Evolutionary conservation across 768 basidiomycete genomes (phyloP).

Genomic region (Cyclocybe aegerita): DNA sequence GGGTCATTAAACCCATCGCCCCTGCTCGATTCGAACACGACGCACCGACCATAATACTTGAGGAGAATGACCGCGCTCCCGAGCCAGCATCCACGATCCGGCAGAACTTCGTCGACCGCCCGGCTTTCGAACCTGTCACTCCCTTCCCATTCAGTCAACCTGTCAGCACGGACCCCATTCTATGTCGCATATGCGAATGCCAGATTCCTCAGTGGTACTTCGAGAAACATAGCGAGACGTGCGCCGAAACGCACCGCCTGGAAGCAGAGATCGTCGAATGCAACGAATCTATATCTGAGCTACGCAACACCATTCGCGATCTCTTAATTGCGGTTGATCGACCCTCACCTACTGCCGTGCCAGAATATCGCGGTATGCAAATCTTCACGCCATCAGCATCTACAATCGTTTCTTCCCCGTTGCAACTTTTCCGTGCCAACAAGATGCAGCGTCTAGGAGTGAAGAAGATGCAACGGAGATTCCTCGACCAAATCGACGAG

Average conservation of each 20-base stretch:
- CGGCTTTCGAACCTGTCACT: conserved; percentile 48
- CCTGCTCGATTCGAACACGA: conserved; percentile 68
- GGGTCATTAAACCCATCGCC: conserved; percentile 87
- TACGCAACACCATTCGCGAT: conserved; percentile 83
- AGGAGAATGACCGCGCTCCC: conserved; percentile 45
- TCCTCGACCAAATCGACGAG: conserved; percentile 87
- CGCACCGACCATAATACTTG: conserved; percentile 59
- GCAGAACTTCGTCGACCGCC: conserved; percentile 31
- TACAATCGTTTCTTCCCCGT: conserved; percentile 69
- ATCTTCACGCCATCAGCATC: conserved; percentile 76
- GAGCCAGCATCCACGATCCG: conserved; percentile 41
- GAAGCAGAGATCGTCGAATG: conserved; percentile 94
- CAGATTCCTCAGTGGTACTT: conserved; percentile 99
- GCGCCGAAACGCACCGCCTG: conserved; percentile 91
- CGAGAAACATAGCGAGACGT: conserved; percentile 99
- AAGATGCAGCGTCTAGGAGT: conserved; percentile 80
- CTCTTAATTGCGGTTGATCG: conserved; percentile 71
- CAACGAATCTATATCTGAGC: conserved; percentile 89
- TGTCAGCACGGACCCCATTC: conserved; percentile 79
- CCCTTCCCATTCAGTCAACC: conserved; percentile 77
- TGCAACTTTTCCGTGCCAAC: conserved; percentile 73
- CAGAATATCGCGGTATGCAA: conserved; percentile 87
- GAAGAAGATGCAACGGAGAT: conserved; percentile 76
- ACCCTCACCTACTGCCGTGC: conserved; percentile 61
- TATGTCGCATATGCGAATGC: conserved; percentile 97